phyloP scores from a whole-genome alignment of 1,284 basidiomycete genomes.

The Pterulicium gracile region DNA sequence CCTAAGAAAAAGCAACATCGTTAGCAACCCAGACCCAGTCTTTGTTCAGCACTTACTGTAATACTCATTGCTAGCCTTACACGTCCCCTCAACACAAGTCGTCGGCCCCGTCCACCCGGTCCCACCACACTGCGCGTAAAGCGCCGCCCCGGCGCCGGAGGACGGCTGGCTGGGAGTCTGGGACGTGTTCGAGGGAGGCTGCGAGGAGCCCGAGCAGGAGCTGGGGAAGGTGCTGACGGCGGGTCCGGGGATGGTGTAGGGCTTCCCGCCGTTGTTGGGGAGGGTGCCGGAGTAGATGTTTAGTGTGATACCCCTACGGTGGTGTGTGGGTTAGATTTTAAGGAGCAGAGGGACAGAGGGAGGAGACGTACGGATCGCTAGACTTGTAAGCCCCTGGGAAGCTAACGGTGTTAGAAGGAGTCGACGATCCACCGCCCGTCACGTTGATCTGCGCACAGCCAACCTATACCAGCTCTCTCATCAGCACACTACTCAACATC shows the following conservation, averaged over 20 bases:
- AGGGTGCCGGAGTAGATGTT: constrained; percentile 10
- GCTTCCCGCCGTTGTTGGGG: background rate
- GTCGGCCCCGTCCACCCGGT: no score
- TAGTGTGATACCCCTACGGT: constrained; percentile 27
- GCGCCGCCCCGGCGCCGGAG: no score
- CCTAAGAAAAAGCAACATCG: no score
- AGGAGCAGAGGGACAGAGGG: background rate
- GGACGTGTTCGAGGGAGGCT: no score
- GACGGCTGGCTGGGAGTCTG: no score
- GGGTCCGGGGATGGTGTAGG: constrained; percentile 2
- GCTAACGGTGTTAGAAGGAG: constrained; percentile 32
- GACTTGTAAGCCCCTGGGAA: constrained; percentile 35
- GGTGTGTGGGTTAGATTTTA: background rate
- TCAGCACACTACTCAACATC: background rate
- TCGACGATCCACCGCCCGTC: constrained; percentile 28
- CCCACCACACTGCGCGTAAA: no score
- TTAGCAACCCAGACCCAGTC: no score
- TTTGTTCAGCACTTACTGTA: no score
- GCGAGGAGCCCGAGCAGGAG: no score
- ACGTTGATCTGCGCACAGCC: constrained; percentile 32
- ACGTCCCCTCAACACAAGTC: no score
- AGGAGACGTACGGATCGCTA: background rate
- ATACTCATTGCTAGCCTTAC: no score
- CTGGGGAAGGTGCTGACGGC: no score
- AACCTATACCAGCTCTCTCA: constrained; percentile 5